These are phyloP conservation scores for Populus davidiana DNA, from an alignment of 345 rosid species.

Conservation along the genomic window DNA sequence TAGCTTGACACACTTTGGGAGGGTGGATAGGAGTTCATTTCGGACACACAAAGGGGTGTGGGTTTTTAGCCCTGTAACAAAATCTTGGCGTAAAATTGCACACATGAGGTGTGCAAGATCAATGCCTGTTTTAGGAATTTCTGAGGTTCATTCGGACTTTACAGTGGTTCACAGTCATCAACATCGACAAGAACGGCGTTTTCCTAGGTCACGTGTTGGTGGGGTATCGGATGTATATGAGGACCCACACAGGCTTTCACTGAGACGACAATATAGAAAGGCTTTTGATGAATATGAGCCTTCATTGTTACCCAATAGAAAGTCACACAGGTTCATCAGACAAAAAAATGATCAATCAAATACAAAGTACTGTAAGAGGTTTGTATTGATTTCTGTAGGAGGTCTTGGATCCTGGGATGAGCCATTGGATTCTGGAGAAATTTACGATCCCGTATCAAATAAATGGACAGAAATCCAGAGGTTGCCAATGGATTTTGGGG, in stretches of 20 bases:
- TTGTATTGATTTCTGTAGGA: slow-evolving; percentile 71
- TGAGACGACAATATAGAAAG: slow-evolving; percentile 62
- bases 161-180: slow-evolving; percentile 48
- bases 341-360: slow-evolving; percentile 54
- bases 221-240: slow-evolving; percentile 85
- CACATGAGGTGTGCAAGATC: slow-evolving; percentile 90
- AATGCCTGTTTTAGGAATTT: slow-evolving; percentile 66
- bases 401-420: slow-evolving; percentile 86
- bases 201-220: slow-evolving; percentile 57
- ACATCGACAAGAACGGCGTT: slow-evolving; percentile 68
- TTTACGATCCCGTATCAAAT: slow-evolving; percentile 74
- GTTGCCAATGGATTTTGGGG: slow-evolving; percentile 73
- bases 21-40: slow-evolving; percentile 72
- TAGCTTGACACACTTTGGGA: slow-evolving; percentile 56
- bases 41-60: slow-evolving; percentile 80
- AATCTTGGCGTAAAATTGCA: slow-evolving; percentile 76
- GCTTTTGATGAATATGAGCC: slow-evolving; percentile 51
- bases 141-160: slow-evolving; percentile 62
- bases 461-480: slow-evolving; percentile 86
- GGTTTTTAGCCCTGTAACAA: slow-evolving; percentile 72
- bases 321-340: slow-evolving; percentile 46
- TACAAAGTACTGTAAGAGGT: slow-evolving; percentile 46
- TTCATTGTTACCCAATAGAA: slow-evolving; percentile 35
- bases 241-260: slow-evolving; percentile 92
- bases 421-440: slow-evolving; percentile 90